Evolutionary conservation across 2,329 filamentous ascomycete genomes (phyloP).

Genomic region (Fusarium sp.): DNA sequence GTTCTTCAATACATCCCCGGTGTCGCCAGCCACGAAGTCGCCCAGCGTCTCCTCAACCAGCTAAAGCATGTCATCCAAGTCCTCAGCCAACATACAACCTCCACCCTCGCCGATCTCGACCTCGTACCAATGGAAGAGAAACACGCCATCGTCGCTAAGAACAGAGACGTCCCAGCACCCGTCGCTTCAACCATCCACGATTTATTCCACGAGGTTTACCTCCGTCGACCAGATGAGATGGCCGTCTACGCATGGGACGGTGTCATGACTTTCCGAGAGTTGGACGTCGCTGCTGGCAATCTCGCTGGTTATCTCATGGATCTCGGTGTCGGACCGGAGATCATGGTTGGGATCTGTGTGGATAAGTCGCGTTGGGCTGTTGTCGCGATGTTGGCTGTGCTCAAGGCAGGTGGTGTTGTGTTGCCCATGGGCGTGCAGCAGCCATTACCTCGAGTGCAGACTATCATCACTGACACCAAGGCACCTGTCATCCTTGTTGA

Average conservation of each 20-base stretch:
- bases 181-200: not conserved
- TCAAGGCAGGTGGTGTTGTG: not conserved
- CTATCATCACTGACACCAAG: not conserved
- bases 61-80: not conserved
- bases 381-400: not conserved
- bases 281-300: not conserved
- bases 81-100: not conserved
- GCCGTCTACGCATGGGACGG: not conserved
- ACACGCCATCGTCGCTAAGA: not conserved
- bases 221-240: not conserved
- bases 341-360: not conserved
- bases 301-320: not conserved
- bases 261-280: not conserved
- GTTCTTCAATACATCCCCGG: not conserved
- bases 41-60: not conserved
- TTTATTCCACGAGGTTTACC: not conserved
- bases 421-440: not conserved
- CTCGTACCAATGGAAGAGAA: not conserved
- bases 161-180: not conserved
- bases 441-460: not conserved
- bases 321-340: not conserved
- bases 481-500: not conserved
- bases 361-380: not conserved
- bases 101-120: not conserved
- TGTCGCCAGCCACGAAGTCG: not conserved